phyloP scores from a whole-genome alignment of 2,329 filamentous ascomycete genomes.

The Paramyrothecium roridum region DNA sequence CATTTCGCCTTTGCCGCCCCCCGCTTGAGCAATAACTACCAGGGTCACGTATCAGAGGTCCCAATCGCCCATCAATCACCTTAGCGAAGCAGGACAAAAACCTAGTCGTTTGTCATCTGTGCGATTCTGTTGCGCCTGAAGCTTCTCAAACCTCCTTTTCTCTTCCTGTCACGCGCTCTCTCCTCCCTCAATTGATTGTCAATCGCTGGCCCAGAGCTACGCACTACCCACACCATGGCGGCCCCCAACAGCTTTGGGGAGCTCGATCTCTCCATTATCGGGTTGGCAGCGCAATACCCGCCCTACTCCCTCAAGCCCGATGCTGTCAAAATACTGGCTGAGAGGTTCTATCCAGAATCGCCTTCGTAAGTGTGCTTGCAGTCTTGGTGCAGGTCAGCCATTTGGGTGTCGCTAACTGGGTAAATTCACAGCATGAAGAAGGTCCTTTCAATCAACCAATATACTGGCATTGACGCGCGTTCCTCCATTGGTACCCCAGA shows the following conservation, averaged over 20 bases:
- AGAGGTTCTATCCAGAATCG: constrained; percentile 57
- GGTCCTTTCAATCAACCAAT: constrained; percentile 60
- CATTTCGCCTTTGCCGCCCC: background rate
- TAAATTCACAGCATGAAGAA: constrained; percentile 54
- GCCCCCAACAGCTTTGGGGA: constrained; percentile 39
- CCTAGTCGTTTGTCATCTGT: too few species aligned
- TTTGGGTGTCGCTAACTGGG: background rate
- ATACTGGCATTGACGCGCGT: constrained; percentile 61
- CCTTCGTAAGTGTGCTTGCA: constrained; percentile 45
- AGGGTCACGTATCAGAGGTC: too few species aligned
- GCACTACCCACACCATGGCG: constrained; percentile 32
- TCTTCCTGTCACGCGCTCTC: background rate
- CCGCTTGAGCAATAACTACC: too few species aligned
- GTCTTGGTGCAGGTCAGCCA: background rate
- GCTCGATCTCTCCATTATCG: constrained; percentile 59
- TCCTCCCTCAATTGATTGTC: background rate
- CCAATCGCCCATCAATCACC: too few species aligned
- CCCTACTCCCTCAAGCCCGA: constrained; percentile 48
- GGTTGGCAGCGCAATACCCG: constrained; percentile 59
- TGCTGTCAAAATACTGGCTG: constrained; percentile 48
- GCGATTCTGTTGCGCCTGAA: too few species aligned
- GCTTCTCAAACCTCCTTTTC: too few species aligned
- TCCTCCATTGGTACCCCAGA: constrained; percentile 60
- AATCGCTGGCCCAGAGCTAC: background rate
- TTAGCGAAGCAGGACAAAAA: too few species aligned